Evolutionary conservation across 441 rosid genomes (phyloP), one percentile per base, ranked within the genome.

Genomic region (Pelargonium fulgidum): DNA sequence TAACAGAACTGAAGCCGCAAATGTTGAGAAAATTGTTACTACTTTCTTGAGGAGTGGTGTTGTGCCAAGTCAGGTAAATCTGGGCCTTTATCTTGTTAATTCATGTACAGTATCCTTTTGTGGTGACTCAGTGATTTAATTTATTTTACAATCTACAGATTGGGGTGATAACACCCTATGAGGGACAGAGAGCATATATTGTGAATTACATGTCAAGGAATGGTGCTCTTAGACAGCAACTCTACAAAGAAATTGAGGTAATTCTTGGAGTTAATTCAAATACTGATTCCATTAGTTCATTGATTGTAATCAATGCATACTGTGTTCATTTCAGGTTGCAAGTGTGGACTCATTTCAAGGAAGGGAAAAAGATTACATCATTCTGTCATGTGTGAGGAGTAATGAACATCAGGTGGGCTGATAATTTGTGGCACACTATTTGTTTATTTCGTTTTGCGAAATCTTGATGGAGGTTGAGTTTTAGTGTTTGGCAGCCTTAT

Each of bases 331-430:
- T 61, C 84, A 95, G 99, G 99, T 95, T 77, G 97, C 99, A 33
- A 95, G 99, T 81, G 99, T 95, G 63, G 99, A 95, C 83, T 91
- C 98, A 69, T 95, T 95, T 78, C 99, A 95, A 83, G 99, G 99
- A 77, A 87, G 99, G 84, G 99, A 95, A 79, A 95, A 95, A 73
- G 99, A 95, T 79, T 95, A 92, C 77, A 95, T 95, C 70, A 95
- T 92, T 73, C 81, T 95, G 85, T 95, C 99, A 70, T 95, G 99
- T 76, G 99, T 95, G 71, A 82, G 99, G 83, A 95, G 99, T 78
- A 95, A 95, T 7, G 99, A 92, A 72, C 99, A 95, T 82, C 99
- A 95, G 98, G 99, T 92, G 75, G 52, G 82, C 78, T 63, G 54
- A 70, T 33, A 48, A 65, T 52, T 16, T 5, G 2, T 2, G 20